Evolutionary conservation across 768 basidiomycete species (phyloP).

Genomic region (Boletus tomentosulus): DNA sequence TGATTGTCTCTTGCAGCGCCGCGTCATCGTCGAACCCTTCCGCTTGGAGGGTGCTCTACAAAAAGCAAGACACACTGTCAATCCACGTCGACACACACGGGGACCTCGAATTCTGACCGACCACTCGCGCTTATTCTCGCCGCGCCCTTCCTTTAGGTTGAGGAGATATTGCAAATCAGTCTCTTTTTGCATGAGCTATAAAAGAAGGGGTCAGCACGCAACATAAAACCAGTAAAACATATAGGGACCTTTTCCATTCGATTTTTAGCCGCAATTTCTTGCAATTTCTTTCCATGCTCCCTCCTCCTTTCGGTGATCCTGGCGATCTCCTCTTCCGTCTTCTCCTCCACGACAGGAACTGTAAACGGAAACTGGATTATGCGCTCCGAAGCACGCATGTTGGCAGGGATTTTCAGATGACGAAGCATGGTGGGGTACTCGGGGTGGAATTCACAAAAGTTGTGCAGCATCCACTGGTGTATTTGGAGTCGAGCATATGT

Average conservation of each 20-base stretch:
- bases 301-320: slow-evolving; percentile 71
- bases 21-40: slow-evolving; percentile 79
- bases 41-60: slow-evolving; percentile 52
- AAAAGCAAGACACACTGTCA: background rate
- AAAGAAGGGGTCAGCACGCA: background rate
- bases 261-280: slow-evolving; percentile 86
- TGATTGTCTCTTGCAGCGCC: slow-evolving; percentile 75
- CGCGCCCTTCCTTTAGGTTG: slow-evolving; percentile 59
- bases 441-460: slow-evolving; percentile 75
- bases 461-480: slow-evolving; percentile 83
- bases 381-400: slow-evolving; percentile 59
- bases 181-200: slow-evolving; percentile 71
- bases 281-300: slow-evolving; percentile 84
- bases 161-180: slow-evolving; percentile 63
- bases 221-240: background rate
- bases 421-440: slow-evolving; percentile 73
- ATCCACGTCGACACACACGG: background rate
- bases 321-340: slow-evolving; percentile 86
- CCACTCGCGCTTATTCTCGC: slow-evolving; percentile 72
- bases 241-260: slow-evolving; percentile 72
- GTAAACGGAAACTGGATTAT: slow-evolving; percentile 88
- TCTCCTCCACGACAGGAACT: slow-evolving; percentile 61
- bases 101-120: slow-evolving; percentile 37
- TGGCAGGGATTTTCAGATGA: slow-evolving; percentile 59
- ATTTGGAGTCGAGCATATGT: background rate